Conservation (phyloP, 768 basidiomycete genomes). For the Cytidiella melzeri region DNA sequence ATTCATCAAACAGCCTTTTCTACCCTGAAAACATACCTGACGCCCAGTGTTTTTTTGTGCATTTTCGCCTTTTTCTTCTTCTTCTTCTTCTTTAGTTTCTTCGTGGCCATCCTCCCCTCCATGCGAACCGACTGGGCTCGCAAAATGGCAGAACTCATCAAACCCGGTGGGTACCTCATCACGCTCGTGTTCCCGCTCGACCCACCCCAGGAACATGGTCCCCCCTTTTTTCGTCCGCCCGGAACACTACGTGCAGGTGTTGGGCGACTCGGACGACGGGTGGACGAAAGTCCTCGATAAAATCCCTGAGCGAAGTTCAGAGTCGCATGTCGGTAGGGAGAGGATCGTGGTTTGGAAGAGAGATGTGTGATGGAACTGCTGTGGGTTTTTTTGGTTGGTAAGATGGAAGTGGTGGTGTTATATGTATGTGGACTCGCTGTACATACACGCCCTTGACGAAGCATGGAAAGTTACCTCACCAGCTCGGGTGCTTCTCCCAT, state of each 20-base stretch:
- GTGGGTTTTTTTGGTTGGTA: background rate
- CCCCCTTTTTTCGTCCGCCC: constrained; percentile 55
- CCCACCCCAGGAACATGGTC: constrained; percentile 23
- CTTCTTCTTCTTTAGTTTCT: constrained; percentile 40
- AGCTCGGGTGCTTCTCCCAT: too few relatives aligned
- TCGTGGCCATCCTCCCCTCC: constrained; percentile 61
- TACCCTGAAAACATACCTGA: background rate
- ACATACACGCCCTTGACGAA: too few relatives aligned
- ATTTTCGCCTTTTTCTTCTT: too few relatives aligned
- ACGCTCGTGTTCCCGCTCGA: constrained; percentile 49
- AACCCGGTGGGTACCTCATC: constrained; percentile 58
- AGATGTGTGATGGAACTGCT: background rate
- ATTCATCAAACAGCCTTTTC: constrained; percentile 3
- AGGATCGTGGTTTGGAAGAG: constrained; percentile 50
- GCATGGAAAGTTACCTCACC: too few relatives aligned
- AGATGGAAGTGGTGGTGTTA: background rate
- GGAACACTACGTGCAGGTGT: constrained; percentile 47
- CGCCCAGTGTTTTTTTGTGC: background rate
- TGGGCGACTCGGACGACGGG: constrained; percentile 33
- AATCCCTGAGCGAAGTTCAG: constrained; percentile 37
- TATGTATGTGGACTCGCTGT: too few relatives aligned
- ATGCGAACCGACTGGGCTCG: constrained; percentile 49
- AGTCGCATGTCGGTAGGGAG: constrained; percentile 41
- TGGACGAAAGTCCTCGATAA: constrained; percentile 53
- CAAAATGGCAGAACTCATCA: constrained; percentile 49